A percentile compares a stretch with the other conserved stretches of the same genome.
phyloP scores from a whole-genome alignment of 2,329 filamentous ascomycete species.

The Orbilia quercus region DNA sequence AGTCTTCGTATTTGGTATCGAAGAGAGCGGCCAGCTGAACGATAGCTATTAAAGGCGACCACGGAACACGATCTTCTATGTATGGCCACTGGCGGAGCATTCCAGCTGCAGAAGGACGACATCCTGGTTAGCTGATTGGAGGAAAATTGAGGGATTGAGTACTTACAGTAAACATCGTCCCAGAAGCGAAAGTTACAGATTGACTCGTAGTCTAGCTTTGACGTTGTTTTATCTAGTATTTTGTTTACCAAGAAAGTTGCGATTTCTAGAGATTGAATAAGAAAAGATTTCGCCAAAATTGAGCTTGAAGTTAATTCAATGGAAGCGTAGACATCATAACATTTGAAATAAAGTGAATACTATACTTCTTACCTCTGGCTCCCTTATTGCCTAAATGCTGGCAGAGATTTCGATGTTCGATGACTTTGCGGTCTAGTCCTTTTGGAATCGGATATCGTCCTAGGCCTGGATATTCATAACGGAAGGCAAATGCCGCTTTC shows the following conservation, averaged over 20 bases:
- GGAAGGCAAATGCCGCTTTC: conserved; percentile 24
- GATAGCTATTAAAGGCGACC: conserved; percentile 42
- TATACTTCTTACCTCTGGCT: conserved; percentile 32
- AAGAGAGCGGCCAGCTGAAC: conserved; percentile 47
- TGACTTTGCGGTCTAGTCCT: conserved; percentile 36
- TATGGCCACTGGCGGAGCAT: conserved; percentile 40
- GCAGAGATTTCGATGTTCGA: conserved; percentile 30
- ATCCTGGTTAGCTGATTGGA: not conserved
- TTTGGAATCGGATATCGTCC: conserved; percentile 3
- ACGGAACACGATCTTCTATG: conserved; percentile 30
- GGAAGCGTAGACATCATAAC: no score
- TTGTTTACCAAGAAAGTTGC: conserved; percentile 46
- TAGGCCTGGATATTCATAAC: conserved; percentile 12
- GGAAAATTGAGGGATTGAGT: not conserved
- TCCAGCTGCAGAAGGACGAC: conserved; percentile 33
- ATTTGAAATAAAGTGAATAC: no score
- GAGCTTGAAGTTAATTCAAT: no score
- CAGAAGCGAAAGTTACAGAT: conserved; percentile 41
- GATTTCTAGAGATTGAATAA: conserved; percentile 30
- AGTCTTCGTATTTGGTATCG: conserved; percentile 17
- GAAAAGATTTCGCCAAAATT: no score
- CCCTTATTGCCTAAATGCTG: conserved; percentile 37
- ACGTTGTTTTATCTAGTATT: conserved; percentile 24
- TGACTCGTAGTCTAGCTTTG: conserved; percentile 24
- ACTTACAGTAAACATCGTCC: conserved; percentile 50